These are phyloP conservation scores for Penicillium sp. DNA, from an alignment of 2,329 filamentous ascomycete species.

Conservation along the genomic window DNA sequence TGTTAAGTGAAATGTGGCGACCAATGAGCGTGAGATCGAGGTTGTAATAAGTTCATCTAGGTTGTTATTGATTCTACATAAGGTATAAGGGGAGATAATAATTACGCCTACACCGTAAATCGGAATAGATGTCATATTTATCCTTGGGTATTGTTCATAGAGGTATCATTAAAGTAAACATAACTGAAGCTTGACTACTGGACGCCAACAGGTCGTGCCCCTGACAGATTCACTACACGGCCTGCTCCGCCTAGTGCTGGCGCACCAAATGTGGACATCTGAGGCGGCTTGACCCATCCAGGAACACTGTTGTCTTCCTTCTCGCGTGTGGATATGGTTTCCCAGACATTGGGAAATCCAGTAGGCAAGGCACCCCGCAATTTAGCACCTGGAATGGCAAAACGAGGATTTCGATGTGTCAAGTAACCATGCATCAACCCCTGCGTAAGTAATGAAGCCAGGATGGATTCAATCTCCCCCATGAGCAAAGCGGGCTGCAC, in stretches of 20 bases:
- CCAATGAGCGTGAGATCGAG: conserved; percentile 11
- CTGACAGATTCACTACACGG: conserved; percentile 59
- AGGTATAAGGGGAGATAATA: neutral
- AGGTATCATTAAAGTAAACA: neutral
- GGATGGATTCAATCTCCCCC: conserved; percentile 71
- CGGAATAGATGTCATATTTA: neutral
- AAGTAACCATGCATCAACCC: conserved; percentile 82
- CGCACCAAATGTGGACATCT: conserved; percentile 20
- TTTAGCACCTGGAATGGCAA: conserved; percentile 75
- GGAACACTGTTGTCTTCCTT: conserved; percentile 65
- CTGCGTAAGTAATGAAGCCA: conserved; percentile 75
- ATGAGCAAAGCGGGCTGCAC: conserved; percentile 47
- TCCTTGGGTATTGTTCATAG: neutral
- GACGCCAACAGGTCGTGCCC: conserved; percentile 53
- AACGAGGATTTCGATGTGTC: conserved; percentile 71
- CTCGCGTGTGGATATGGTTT: conserved; percentile 63
- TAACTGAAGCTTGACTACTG: conserved; percentile 15
- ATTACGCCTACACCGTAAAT: neutral
- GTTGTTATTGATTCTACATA: too few species aligned
- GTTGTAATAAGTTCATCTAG: neutral
- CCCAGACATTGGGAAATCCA: conserved; percentile 71
- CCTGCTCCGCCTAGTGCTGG: conserved; percentile 42
- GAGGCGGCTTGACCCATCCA: conserved; percentile 65
- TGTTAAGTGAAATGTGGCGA: conserved; percentile 21
- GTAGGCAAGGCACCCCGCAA: conserved; percentile 42